phyloP scores from a whole-genome alignment of 1,139 yeast genomes.

The Pichia kudriavzevii region DNA sequence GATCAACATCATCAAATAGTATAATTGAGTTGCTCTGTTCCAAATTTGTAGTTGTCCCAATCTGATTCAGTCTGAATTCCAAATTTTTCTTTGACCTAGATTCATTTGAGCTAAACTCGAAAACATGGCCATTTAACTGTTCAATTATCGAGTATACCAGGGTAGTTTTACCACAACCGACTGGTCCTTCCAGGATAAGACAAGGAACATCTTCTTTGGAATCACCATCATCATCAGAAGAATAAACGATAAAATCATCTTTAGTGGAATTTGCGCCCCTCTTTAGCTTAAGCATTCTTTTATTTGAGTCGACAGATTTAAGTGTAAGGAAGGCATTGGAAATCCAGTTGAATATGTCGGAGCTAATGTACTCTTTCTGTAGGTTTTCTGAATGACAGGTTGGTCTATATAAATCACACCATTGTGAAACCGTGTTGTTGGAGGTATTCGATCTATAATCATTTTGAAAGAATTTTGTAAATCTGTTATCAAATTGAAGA shows the following conservation, averaged over 20 bases:
- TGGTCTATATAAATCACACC: conserved; percentile 28
- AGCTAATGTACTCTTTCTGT: conserved; percentile 18
- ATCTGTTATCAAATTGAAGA: conserved; percentile 12
- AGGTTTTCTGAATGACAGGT: conserved; percentile 19
- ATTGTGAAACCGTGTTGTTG: conserved; percentile 15
- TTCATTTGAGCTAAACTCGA: conserved; percentile 74
- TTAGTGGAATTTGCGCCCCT: no score
- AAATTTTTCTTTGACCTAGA: conserved; percentile 69
- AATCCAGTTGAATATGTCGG: conserved; percentile 41
- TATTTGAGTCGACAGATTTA: conserved; percentile 28
- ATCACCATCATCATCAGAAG: conserved; percentile 27
- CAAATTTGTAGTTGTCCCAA: conserved; percentile 77
- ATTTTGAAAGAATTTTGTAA: conserved; percentile 13
- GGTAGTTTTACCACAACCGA: conserved; percentile 76
- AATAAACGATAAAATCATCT: conserved; percentile 42
- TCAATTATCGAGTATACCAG: conserved; percentile 66
- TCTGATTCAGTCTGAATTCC: conserved; percentile 57
- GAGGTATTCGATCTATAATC: conserved; percentile 1
- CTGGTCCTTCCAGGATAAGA: conserved; percentile 61
- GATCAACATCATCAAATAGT: conserved; percentile 79
- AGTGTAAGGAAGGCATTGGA: conserved; percentile 39
- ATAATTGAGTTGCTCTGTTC: conserved; percentile 43
- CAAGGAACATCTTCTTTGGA: conserved; percentile 44
- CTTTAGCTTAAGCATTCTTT: conserved; percentile 29
- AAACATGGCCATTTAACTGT: conserved; percentile 57